A percentile compares a stretch with the other conserved stretches of the same genome.
These are phyloP conservation scores for Grigorovia humatica DNA, from an alignment of 805 yeast species.

Conservation along the genomic window DNA sequence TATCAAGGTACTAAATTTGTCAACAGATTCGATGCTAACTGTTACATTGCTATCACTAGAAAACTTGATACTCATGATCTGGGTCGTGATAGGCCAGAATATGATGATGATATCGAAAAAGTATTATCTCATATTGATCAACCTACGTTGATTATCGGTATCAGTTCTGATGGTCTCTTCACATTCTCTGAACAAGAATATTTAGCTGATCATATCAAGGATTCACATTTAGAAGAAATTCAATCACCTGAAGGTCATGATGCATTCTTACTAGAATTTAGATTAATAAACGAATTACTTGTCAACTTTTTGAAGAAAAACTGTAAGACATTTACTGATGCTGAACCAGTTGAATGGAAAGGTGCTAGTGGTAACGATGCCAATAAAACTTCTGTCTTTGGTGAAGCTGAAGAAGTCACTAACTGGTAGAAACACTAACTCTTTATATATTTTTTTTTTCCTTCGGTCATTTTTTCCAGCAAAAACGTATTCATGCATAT, in stretches of 20 bases:
- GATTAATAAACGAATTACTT: constrained; percentile 63
- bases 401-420: constrained; percentile 91
- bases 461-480: neutral
- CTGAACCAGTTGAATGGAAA: constrained; percentile 28
- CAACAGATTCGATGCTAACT: constrained; percentile 87
- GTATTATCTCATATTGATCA: constrained; percentile 52
- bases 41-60: constrained; percentile 88
- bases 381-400: constrained; percentile 61
- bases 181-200: constrained; percentile 86
- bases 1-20: constrained; percentile 92
- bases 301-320: constrained; percentile 51
- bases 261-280: constrained; percentile 87
- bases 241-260: constrained; percentile 96
- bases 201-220: constrained; percentile 64
- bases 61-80: constrained; percentile 94
- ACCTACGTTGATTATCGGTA: constrained; percentile 82
- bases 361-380: constrained; percentile 33
- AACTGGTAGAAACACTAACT: constrained; percentile 50
- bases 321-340: constrained; percentile 48
- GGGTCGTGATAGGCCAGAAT: constrained; percentile 58
- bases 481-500: neutral
- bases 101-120: constrained; percentile 27
- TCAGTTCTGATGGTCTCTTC: constrained; percentile 84
- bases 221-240: constrained; percentile 57
- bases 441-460: neutral